Base-by-base conservation (phyloP, 2,329 filamentous ascomycete genomes). In the Sordariomycetes sp. region DNA sequence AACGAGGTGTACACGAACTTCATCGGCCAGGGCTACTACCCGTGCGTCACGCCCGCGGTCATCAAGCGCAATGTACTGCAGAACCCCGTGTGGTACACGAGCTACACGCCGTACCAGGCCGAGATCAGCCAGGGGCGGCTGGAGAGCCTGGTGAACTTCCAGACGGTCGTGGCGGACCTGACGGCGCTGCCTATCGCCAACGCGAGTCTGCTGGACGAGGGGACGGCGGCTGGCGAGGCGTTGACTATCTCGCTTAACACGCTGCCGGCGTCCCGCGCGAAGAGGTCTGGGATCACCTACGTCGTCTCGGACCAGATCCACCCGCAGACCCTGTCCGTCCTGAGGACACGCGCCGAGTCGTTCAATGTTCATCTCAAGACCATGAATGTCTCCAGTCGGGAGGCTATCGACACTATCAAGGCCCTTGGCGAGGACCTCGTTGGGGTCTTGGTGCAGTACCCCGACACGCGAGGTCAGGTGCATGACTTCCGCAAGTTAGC, bases 61-160 rank as follows among this genome's bases (percentile, higher is more conserved):
- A 96, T 97, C 70, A 90, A 94, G 78, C 82, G 92, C 64, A 97
- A 97, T 69, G 81, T 97, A 4, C 76, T 97, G 60, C 91, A 97
- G 78, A 93, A 88, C 70, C 93, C 93, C 5, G 91, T 87, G 11
- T 97, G 93, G 93, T 97, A 97, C 72, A 97, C 93, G 48, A 96
- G 91, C 74, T 97, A 97, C 72, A 97, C 93, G 0, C 93, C 93
- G 18, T 97, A 97, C 73, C 93, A 97, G 75, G 88, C 93, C 2
- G 93, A 97, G 75, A 96, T 97, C 76, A 96, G 91, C 70, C 93
- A 97, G 74, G 93, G 93, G 40, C 86, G 93, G 58, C 74, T 97
- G 61, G 90, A 97, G 78, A 96, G 90, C 6, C 77, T 97, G 58
- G 78, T 97, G 62, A 97, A 97, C 78, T 97, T 91, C 76, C 93